Conservation (phyloP, 108 stramenopile species). For the Cyclostephanos tholiformis region DNA sequence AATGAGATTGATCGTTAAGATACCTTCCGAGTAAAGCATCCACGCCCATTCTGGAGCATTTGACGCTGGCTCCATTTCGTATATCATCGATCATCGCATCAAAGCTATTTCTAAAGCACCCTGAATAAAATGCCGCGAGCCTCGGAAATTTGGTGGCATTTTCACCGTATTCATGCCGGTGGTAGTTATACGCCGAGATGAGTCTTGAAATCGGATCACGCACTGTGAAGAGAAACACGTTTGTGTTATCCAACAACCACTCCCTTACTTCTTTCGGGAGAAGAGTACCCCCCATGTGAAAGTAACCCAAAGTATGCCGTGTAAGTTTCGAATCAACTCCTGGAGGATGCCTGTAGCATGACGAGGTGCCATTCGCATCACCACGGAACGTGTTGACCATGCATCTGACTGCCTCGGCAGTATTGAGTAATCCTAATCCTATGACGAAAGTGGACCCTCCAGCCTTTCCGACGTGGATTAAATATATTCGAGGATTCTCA, state of each 20-base stretch:
- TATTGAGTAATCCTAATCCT: background rate
- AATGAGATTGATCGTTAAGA: background rate
- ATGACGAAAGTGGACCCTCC: conserved; percentile 4
- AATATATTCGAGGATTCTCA: conserved; percentile 16
- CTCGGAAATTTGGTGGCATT: background rate
- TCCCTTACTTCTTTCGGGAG: background rate
- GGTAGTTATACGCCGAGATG: conserved; percentile 14
- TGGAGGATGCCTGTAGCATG: background rate
- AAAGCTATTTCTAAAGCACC: background rate
- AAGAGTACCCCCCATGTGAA: background rate
- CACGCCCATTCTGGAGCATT: conserved; percentile 4
- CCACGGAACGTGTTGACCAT: background rate
- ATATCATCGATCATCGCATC: conserved; percentile 3
- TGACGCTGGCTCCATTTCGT: background rate
- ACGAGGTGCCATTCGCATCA: background rate
- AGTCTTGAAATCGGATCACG: conserved; percentile 10
- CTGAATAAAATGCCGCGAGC: background rate
- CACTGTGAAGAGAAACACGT: conserved; percentile 10
- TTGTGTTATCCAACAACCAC: conserved; percentile 14
- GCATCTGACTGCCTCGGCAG: background rate
- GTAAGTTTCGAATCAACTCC: background rate
- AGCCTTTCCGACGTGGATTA: conserved; percentile 10
- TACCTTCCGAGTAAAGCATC: background rate
- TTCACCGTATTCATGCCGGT: background rate
- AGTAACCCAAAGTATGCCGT: background rate